A percentile compares a stretch with the other conserved stretches of the same genome.
These are phyloP conservation scores for Plasmodium reichenowi DNA, from an alignment of 169 alveolate genomes.

Conservation along the genomic window DNA sequence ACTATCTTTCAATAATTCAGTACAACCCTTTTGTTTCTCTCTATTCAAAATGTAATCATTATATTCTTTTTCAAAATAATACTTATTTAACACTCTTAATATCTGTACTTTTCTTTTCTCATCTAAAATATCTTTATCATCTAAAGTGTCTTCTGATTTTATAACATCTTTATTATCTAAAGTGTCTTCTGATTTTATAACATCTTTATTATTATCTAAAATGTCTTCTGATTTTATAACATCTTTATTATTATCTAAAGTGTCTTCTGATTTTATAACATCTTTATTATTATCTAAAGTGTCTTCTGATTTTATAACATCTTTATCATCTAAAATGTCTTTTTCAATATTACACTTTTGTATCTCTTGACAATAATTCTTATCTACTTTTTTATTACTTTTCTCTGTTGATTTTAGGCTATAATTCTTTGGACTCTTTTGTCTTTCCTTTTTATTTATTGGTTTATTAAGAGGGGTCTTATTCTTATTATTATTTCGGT, in stretches of 20 bases:
- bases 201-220: no score
- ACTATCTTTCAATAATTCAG: conserved; percentile 21
- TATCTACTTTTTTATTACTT: background rate
- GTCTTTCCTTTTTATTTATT: no score
- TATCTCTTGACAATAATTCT: background rate
- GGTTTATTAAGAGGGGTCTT: background rate
- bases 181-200: no score
- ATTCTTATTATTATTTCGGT: background rate
- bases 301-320: conserved; percentile 20
- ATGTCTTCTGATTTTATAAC: no score
- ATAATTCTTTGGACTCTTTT: no score
- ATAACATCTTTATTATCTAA: no score
- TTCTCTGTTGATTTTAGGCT: no score
- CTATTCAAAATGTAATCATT: conserved; percentile 3
- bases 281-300: background rate
- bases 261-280: no score
- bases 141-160: no score
- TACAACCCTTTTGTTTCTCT: background rate
- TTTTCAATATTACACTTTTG: background rate
- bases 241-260: no score
- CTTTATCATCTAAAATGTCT: conserved; percentile 13
- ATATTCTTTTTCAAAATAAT: conserved; percentile 52
- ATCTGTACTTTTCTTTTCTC: conserved; percentile 37
- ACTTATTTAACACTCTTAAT: conserved; percentile 30
- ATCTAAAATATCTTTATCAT: background rate